Evolutionary conservation across 768 basidiomycete species (phyloP).

Genomic region (Lactifluus rugatus): DNA sequence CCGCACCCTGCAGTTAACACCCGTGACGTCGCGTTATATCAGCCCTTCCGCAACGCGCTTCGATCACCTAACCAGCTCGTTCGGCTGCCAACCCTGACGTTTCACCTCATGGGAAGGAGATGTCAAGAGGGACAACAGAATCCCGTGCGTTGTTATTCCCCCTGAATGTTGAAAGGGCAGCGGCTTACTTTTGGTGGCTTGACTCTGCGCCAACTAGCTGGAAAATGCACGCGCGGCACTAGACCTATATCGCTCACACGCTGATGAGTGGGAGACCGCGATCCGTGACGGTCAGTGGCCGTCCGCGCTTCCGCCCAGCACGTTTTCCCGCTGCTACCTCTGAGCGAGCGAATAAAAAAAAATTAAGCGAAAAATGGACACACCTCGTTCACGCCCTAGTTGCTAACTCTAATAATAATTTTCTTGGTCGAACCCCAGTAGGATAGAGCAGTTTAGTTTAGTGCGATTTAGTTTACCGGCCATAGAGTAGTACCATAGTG

Average conservation of each 20-base stretch:
- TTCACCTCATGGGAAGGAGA: constrained; percentile 72
- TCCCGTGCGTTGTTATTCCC: constrained; percentile 42
- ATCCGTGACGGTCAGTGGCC: constrained; percentile 62
- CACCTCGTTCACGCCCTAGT: neutral
- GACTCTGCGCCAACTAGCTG: constrained; percentile 34
- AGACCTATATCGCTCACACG: constrained; percentile 46
- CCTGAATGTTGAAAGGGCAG: neutral
- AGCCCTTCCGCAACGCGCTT: constrained; percentile 69
- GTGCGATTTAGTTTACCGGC: constrained; percentile 3
- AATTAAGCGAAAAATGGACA: neutral
- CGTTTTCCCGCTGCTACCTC: constrained; percentile 71
- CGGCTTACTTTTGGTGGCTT: constrained; percentile 4
- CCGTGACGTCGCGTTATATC: constrained; percentile 72
- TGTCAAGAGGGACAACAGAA: constrained; percentile 65
- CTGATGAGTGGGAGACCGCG: constrained; percentile 55
- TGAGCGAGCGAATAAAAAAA: constrained; percentile 23
- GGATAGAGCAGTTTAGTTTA: constrained; percentile 5
- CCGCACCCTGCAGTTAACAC: constrained; percentile 71
- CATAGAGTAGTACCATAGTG: neutral
- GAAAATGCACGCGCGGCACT: constrained; percentile 63
- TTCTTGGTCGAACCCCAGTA: constrained; percentile 4
- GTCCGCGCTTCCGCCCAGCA: constrained; percentile 62
- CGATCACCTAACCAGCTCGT: constrained; percentile 55
- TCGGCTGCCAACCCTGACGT: constrained; percentile 70
- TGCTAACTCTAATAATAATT: neutral